Conservation (phyloP, 176 grass and related monocot genomes). For the Pontederia crassipes region DNA sequence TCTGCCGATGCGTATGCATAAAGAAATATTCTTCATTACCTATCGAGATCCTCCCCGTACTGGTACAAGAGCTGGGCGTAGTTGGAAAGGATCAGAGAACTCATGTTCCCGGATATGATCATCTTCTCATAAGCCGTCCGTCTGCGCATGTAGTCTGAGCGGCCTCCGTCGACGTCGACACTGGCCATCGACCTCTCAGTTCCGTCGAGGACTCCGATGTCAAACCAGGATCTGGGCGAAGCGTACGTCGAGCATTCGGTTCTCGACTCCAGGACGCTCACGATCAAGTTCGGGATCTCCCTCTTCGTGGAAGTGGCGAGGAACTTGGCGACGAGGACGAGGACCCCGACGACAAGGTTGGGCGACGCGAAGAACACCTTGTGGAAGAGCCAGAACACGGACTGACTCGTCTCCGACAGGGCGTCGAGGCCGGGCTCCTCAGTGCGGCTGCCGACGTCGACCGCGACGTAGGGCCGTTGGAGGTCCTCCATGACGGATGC, state of each 20-base stretch:
- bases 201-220: conserved; percentile 43
- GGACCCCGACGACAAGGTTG: conserved; percentile 15
- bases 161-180: not conserved
- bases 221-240: conserved; percentile 43
- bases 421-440: conserved; percentile 1
- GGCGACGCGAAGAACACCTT: conserved; percentile 34
- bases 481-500: conserved; percentile 21
- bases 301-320: conserved; percentile 5
- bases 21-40: conserved; percentile 21
- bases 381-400: conserved; percentile 31
- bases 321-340: conserved; percentile 21
- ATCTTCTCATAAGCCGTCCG: conserved; percentile 53
- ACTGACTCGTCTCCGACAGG: not conserved
- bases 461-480: conserved; percentile 15
- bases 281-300: conserved; percentile 9
- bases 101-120: conserved; percentile 33
- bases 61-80: conserved; percentile 91
- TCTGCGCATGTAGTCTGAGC: conserved; percentile 14
- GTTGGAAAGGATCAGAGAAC: conserved; percentile 79
- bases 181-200: not conserved
- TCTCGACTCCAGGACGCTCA: conserved; percentile 17
- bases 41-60: conserved; percentile 46
- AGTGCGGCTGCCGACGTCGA: not conserved
- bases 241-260: conserved; percentile 15
- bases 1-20: conserved; percentile 9